Conservation (phyloP, 1,284 basidiomycete genomes). For the Sanghuangporus baumii region DNA sequence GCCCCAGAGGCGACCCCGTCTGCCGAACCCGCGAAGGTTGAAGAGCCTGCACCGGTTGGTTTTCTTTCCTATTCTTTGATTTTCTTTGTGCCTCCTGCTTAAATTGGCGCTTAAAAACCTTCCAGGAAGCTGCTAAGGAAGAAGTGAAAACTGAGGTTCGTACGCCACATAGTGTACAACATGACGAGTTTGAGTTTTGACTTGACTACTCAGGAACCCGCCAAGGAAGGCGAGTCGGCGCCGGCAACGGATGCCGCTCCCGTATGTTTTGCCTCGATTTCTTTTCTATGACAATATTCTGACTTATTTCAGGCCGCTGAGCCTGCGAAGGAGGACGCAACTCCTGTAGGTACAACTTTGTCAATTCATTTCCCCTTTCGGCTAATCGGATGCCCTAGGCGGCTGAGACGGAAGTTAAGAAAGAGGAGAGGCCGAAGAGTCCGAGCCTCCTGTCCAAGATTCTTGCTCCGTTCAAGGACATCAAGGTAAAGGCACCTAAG, state of each 20-base stretch:
- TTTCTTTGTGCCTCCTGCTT: not conserved
- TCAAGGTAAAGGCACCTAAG: slow-evolving; percentile 45
- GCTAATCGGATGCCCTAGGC: not conserved
- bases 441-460: slow-evolving; percentile 67
- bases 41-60: slow-evolving; percentile 27
- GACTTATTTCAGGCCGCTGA: slow-evolving; percentile 25
- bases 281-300: slow-evolving; percentile 26
- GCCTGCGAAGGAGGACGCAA: slow-evolving; percentile 43
- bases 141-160: slow-evolving; percentile 21
- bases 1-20: slow-evolving; percentile 30
- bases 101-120: not conserved
- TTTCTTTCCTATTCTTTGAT: slow-evolving; percentile 21
- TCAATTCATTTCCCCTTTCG: slow-evolving; percentile 4
- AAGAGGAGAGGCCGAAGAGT: slow-evolving; percentile 73
- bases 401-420: slow-evolving; percentile 35
- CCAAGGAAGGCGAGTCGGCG: slow-evolving; percentile 29
- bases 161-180: not conserved
- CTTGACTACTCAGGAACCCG: slow-evolving; percentile 26
- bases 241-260: slow-evolving; percentile 57
- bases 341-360: slow-evolving; percentile 43
- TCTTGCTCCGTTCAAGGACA: slow-evolving; percentile 63
- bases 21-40: slow-evolving; percentile 24
- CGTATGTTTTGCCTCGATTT: slow-evolving; percentile 34
- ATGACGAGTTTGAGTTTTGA: not conserved
- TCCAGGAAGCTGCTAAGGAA: slow-evolving; percentile 45